These are phyloP conservation scores for Blastocystis hominis DNA, from an alignment of 352 stramenopile genomes.

Conservation along the genomic window DNA sequence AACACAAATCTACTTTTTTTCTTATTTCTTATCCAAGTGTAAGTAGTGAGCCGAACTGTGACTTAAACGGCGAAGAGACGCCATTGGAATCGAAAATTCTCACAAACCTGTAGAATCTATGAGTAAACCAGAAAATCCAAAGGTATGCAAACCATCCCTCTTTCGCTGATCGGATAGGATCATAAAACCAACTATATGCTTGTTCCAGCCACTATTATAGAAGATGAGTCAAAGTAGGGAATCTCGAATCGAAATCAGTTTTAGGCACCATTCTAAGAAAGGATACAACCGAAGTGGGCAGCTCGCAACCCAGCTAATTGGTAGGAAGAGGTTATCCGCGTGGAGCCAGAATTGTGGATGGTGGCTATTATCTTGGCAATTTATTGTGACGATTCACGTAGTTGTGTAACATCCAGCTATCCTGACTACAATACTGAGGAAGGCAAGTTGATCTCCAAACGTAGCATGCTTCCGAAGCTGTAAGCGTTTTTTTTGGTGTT, in stretches of 20 bases:
- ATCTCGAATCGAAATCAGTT: neutral
- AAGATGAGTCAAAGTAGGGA: conserved; percentile 26
- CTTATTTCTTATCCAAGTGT: no score
- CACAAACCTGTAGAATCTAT: neutral
- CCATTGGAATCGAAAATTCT: neutral
- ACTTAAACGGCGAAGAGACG: no score
- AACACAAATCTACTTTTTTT: no score
- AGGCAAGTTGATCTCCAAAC: conserved; percentile 12
- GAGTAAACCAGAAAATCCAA: neutral
- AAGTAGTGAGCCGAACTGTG: no score
- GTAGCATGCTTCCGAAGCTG: conserved; percentile 26
- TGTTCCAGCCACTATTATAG: conserved; percentile 35
- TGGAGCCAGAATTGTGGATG: conserved; percentile 14
- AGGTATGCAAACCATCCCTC: neutral
- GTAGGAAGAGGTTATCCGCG: conserved; percentile 8
- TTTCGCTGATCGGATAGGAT: neutral
- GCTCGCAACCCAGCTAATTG: neutral
- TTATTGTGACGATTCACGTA: neutral
- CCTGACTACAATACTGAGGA: conserved; percentile 16
- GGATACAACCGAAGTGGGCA: neutral
- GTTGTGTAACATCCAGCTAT: neutral
- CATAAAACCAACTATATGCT: conserved; percentile 48
- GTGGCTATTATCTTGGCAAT: conserved; percentile 10
- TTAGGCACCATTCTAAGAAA: neutral
- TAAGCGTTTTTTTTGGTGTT: neutral